Evolutionary conservation across 2,329 filamentous ascomycete genomes (phyloP).

Genomic region (Aureobasidium sp.): DNA sequence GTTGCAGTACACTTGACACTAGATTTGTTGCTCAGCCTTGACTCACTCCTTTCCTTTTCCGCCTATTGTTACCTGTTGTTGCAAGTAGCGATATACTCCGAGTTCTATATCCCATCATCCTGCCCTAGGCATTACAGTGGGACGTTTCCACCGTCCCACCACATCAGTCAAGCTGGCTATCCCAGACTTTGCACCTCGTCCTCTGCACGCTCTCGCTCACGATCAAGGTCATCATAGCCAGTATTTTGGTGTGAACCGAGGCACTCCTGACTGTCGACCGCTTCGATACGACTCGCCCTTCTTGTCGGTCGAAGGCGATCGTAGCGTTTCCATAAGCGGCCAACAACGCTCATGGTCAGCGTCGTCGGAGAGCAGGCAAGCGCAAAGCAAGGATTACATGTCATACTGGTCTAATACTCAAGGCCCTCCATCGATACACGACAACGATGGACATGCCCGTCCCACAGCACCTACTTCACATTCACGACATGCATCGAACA

Average conservation of each 20-base stretch:
- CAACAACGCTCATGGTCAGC: slow-evolving; percentile 26
- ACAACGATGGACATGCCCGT: neutral
- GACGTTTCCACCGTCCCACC: slow-evolving; percentile 13
- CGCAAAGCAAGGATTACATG: slow-evolving; percentile 27
- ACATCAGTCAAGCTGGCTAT: slow-evolving; percentile 18
- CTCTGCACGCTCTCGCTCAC: slow-evolving; percentile 15
- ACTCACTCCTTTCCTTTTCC: neutral
- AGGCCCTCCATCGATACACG: slow-evolving; percentile 20
- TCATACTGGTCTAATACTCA: slow-evolving; percentile 25
- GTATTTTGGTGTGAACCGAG: neutral
- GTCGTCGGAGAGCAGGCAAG: slow-evolving; percentile 21
- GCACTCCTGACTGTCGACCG: slow-evolving; percentile 5
- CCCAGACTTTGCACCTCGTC: slow-evolving; percentile 16
- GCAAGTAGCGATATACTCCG: neutral
- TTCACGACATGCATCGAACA: slow-evolving; percentile 6
- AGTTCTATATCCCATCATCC: neutral
- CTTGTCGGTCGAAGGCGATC: slow-evolving; percentile 10
- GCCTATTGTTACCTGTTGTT: neutral
- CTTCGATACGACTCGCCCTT: slow-evolving; percentile 16
- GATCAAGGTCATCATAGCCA: slow-evolving; percentile 13
- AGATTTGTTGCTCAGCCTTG: neutral
- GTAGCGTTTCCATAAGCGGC: slow-evolving; percentile 9
- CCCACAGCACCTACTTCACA: neutral
- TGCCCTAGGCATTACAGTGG: neutral
- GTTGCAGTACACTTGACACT: neutral